Evolutionary conservation across 352 stramenopile genomes (phyloP).

Genomic region (Globisporangium echinulatum): DNA sequence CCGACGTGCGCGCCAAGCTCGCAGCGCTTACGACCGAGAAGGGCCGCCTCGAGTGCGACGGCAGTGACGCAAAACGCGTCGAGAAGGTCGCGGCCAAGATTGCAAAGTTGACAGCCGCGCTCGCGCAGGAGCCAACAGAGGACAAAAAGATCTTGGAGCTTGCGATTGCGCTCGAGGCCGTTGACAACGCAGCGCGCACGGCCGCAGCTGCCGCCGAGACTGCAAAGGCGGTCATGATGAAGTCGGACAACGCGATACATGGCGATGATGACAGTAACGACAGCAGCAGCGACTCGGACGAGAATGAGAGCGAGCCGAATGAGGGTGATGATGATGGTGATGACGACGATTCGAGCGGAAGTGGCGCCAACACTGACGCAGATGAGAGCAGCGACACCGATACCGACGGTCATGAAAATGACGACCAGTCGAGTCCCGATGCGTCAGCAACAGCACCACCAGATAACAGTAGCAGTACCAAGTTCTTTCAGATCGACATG

Average conservation of each 20-base stretch:
- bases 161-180: constrained; percentile 28
- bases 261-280: neutral
- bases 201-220: constrained; percentile 17
- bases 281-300: constrained; percentile 10
- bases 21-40: constrained; percentile 20
- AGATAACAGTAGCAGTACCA: neutral
- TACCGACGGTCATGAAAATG: no score
- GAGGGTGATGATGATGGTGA: constrained; percentile 12
- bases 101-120: constrained; percentile 21
- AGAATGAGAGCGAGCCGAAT: constrained; percentile 12
- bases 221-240: constrained; percentile 19
- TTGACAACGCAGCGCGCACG: constrained; percentile 23
- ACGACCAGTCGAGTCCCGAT: no score
- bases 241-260: constrained; percentile 7
- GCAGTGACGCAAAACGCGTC: constrained; percentile 14
- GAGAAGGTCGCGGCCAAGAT: constrained; percentile 30
- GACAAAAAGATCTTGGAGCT: constrained; percentile 41
- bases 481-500: constrained; percentile 51
- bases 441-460: neutral
- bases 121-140: constrained; percentile 22
- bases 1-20: constrained; percentile 25
- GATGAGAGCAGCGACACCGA: no score
- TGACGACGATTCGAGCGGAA: constrained; percentile 4
- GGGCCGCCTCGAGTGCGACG: constrained; percentile 12
- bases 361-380: neutral